Percentiles rank a stretch among this genome's conserved stretches.
These are phyloP conservation scores for Cryphonectria carpinicola DNA, from an alignment of 2,329 filamentous ascomycete genomes.

Conservation along the genomic window DNA sequence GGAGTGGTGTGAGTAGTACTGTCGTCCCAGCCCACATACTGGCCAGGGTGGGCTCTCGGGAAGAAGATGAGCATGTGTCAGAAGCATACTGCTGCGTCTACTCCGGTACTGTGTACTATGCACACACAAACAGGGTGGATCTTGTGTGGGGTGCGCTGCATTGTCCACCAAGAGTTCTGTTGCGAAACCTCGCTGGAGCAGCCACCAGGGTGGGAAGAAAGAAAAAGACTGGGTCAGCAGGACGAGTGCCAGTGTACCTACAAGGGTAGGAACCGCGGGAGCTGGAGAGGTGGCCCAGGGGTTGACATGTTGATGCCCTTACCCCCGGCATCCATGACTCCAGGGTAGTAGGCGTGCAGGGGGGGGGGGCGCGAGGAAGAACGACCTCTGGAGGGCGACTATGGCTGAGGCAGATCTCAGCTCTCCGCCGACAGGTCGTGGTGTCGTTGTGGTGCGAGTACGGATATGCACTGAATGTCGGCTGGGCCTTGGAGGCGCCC, in stretches of 20 bases:
- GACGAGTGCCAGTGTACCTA: constrained; percentile 14
- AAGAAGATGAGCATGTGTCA: constrained; percentile 27
- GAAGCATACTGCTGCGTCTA: constrained; percentile 8
- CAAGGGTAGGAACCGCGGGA: constrained; percentile 31
- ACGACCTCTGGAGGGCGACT: neutral
- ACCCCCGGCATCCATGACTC: constrained; percentile 20
- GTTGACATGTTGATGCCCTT: constrained; percentile 12
- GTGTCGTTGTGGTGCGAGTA: constrained; percentile 20
- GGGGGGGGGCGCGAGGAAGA: neutral
- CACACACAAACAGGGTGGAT: neutral
- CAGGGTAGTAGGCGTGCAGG: constrained; percentile 23
- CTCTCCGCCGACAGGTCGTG: constrained; percentile 34
- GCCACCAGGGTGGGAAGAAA: constrained; percentile 11
- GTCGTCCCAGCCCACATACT: constrained; percentile 9
- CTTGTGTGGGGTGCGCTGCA: constrained; percentile 19
- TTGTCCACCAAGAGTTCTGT: constrained; percentile 30
- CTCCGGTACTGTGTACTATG: constrained; percentile 11
- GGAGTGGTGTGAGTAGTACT: constrained; percentile 27
- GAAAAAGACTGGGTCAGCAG: constrained; percentile 22
- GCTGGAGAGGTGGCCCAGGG: constrained; percentile 30
- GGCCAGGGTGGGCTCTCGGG: constrained; percentile 21
- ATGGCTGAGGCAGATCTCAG: constrained; percentile 34
- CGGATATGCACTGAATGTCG: constrained; percentile 4
- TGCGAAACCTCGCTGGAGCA: constrained; percentile 30
- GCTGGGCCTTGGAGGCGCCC: neutral